Evolutionary conservation across 805 yeast genomes (phyloP).

Genomic region (Scheffersomyces amazonensis): DNA sequence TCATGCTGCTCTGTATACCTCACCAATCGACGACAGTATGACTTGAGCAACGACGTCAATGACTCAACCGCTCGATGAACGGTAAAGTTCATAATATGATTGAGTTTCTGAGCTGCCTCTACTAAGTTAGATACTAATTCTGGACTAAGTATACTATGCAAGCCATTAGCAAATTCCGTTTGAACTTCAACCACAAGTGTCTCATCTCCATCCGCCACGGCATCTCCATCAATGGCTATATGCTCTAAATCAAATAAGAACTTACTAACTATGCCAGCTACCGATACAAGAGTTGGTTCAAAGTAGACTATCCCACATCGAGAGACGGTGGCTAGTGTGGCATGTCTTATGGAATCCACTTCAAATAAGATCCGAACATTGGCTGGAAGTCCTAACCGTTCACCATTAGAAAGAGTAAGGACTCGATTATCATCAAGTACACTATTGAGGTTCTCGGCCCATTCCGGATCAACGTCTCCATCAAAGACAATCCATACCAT

Average conservation of each 20-base stretch:
- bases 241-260: slow-evolving; percentile 15
- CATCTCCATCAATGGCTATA: slow-evolving; percentile 6
- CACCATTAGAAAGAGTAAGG: slow-evolving; percentile 87
- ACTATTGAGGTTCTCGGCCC: slow-evolving; percentile 90
- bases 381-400: slow-evolving; percentile 64
- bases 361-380: slow-evolving; percentile 74
- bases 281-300: slow-evolving; percentile 29
- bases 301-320: slow-evolving; percentile 89
- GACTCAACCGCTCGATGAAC: slow-evolving; percentile 34
- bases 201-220: slow-evolving; percentile 5
- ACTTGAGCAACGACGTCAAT: slow-evolving; percentile 36
- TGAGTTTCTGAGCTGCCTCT: slow-evolving; percentile 18
- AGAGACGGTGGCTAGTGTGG: slow-evolving; percentile 90
- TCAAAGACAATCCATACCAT: slow-evolving; percentile 81
- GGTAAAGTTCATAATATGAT: slow-evolving; percentile 54
- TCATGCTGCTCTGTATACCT: too few species aligned
- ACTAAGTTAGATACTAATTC: slow-evolving; percentile 16
- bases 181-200: slow-evolving; percentile 9
- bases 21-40: slow-evolving; percentile 27
- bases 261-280: slow-evolving; percentile 12
- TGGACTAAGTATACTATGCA: slow-evolving; percentile 1
- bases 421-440: slow-evolving; percentile 84
- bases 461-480: slow-evolving; percentile 90
- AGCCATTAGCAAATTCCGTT: slow-evolving; percentile 8
- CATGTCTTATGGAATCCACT: slow-evolving; percentile 57